Evolutionary conservation across 345 rosid species (phyloP).

Genomic region (Aethionema arabicum): DNA sequence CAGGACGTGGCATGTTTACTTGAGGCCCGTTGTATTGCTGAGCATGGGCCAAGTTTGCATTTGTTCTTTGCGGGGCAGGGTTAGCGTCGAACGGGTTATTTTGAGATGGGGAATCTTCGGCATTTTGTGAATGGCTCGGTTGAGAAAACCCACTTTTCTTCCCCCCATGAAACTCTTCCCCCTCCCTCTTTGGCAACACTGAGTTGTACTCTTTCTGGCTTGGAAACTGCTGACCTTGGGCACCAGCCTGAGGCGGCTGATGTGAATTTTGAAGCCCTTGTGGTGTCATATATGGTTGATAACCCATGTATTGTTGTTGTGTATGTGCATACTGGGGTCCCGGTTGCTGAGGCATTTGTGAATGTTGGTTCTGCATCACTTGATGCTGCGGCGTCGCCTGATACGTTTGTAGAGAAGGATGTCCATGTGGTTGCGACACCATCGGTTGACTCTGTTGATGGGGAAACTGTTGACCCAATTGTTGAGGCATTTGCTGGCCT

Average conservation of each 20-base stretch:
- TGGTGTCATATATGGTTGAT: slow-evolving; percentile 49
- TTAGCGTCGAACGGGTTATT: slow-evolving; percentile 49
- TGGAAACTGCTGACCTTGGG: slow-evolving; percentile 55
- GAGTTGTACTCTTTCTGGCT: slow-evolving; percentile 55
- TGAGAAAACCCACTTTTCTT: slow-evolving; percentile 63
- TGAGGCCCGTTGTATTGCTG: slow-evolving; percentile 63
- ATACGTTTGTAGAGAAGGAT: slow-evolving; percentile 28
- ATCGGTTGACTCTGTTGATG: slow-evolving; percentile 51
- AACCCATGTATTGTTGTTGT: slow-evolving; percentile 58
- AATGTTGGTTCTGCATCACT: slow-evolving; percentile 45
- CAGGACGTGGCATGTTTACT: slow-evolving; percentile 48
- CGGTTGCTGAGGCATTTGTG: slow-evolving; percentile 53
- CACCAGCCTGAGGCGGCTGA: slow-evolving; percentile 50
- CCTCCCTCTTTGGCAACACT: slow-evolving; percentile 51
- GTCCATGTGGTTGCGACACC: slow-evolving; percentile 44
- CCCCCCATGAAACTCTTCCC: slow-evolving; percentile 53
- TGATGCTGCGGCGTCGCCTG: slow-evolving; percentile 52
- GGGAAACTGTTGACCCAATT: slow-evolving; percentile 51
- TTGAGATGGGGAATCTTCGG: slow-evolving; percentile 54
- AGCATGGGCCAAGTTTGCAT: slow-evolving; percentile 46
- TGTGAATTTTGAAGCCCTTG: slow-evolving; percentile 52
- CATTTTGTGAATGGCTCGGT: slow-evolving; percentile 49
- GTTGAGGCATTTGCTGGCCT: slow-evolving; percentile 47
- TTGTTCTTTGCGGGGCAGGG: slow-evolving; percentile 45
- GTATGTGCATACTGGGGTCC: slow-evolving; percentile 58